phyloP scores from a whole-genome alignment of 116 monocot genomes.

The Iris pallida region DNA sequence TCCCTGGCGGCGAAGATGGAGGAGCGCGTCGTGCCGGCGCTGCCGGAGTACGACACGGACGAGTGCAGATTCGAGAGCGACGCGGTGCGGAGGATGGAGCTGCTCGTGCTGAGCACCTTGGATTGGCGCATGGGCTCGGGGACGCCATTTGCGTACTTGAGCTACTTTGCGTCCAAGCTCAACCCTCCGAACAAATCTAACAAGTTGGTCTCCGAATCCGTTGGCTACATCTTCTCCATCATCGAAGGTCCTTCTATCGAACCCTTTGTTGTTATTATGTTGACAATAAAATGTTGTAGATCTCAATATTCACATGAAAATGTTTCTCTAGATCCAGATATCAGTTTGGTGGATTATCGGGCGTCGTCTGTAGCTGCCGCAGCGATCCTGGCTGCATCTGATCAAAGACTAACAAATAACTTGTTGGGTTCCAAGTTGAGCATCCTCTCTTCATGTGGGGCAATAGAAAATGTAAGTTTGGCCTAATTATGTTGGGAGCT shows the following conservation, averaged over 20 bases:
- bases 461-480: slow-evolving; percentile 53
- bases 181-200: background rate
- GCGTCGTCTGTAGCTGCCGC: slow-evolving; percentile 69
- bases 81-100: slow-evolving; percentile 76
- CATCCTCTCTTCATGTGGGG: slow-evolving; percentile 14
- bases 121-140: slow-evolving; percentile 72
- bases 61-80: slow-evolving; percentile 36
- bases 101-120: slow-evolving; percentile 66
- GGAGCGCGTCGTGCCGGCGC: slow-evolving; percentile 41
- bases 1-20: slow-evolving; percentile 90
- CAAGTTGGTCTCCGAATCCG: slow-evolving; percentile 31
- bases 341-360: slow-evolving; percentile 56
- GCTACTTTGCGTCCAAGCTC: slow-evolving; percentile 48
- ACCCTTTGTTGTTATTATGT: background rate
- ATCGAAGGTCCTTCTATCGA: slow-evolving; percentile 41
- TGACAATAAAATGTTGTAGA: background rate
- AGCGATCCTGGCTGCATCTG: slow-evolving; percentile 62
- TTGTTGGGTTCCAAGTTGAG: slow-evolving; percentile 38
- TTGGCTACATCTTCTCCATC: slow-evolving; percentile 33
- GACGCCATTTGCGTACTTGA: slow-evolving; percentile 73
- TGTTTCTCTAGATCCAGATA: slow-evolving; percentile 31
- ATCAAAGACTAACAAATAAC: slow-evolving; percentile 30
- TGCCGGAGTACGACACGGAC: slow-evolving; percentile 43
- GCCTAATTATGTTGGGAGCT: too few species aligned
- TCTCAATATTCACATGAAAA: background rate